These are phyloP conservation scores for Amyloporia xantha DNA, from an alignment of 768 basidiomycete species.

Conservation along the genomic window DNA sequence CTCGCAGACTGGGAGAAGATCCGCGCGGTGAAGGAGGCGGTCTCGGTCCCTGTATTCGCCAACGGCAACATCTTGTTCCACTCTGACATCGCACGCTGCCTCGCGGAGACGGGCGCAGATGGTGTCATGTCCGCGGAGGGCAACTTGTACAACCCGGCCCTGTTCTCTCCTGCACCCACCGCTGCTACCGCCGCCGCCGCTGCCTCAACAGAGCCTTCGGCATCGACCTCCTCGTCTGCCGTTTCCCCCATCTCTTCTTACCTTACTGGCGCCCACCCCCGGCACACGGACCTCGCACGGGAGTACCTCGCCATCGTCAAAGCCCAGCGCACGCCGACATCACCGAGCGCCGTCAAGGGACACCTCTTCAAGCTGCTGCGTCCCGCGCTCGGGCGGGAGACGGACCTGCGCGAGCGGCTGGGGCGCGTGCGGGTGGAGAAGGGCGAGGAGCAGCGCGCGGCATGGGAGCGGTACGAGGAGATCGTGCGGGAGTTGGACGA, in stretches of 20 bases:
- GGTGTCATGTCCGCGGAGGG: slow-evolving; percentile 96
- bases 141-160: slow-evolving; percentile 84
- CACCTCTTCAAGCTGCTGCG: slow-evolving; percentile 92
- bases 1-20: slow-evolving; percentile 89
- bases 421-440: slow-evolving; percentile 37
- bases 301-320: slow-evolving; percentile 84
- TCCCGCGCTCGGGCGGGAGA: slow-evolving; percentile 59
- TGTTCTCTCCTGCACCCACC: slow-evolving; percentile 43
- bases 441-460: slow-evolving; percentile 20
- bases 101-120: slow-evolving; percentile 81
- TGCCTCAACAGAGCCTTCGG: slow-evolving; percentile 3
- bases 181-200: slow-evolving; percentile 2
- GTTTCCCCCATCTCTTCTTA: slow-evolving; percentile 21
- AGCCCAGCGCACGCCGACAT: slow-evolving; percentile 61
- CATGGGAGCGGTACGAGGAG: slow-evolving; percentile 37
- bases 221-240: slow-evolving; percentile 4
- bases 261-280: slow-evolving; percentile 43
- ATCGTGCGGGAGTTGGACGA: slow-evolving; percentile 54
- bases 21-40: slow-evolving; percentile 81
- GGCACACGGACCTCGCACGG: slow-evolving; percentile 61
- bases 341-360: slow-evolving; percentile 74
- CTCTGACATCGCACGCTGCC: slow-evolving; percentile 73
- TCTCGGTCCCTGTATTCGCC: slow-evolving; percentile 90
- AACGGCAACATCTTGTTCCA: slow-evolving; percentile 93
- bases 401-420: slow-evolving; percentile 67